Conservation (phyloP, 805 yeast genomes). For the Saccharomycopsis javanensis region DNA sequence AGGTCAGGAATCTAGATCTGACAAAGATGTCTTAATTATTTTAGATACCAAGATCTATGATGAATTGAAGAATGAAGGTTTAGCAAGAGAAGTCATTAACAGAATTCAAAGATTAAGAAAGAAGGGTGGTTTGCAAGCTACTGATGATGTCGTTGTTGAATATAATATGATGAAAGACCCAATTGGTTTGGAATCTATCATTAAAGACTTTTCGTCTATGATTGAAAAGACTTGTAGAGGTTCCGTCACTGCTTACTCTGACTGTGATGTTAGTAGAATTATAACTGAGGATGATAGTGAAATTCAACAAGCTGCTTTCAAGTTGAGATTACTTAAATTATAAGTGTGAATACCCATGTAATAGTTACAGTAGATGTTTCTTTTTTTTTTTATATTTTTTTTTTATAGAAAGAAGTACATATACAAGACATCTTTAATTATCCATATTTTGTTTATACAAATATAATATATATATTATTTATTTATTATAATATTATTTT, state of each 20-base stretch:
- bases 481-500: too few relatives aligned
- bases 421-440: neutral
- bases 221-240: constrained; percentile 71
- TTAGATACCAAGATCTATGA: constrained; percentile 82
- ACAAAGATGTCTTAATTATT: constrained; percentile 80
- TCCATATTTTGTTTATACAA: neutral
- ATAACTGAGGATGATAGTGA: constrained; percentile 85
- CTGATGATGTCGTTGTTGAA: constrained; percentile 89
- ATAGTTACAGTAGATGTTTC: neutral
- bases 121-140: constrained; percentile 88
- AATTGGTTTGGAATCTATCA: constrained; percentile 50
- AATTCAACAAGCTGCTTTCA: constrained; percentile 70
- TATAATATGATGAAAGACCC: constrained; percentile 56
- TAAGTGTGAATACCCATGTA: constrained; percentile 23
- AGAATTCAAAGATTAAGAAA: constrained; percentile 96
- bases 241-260: constrained; percentile 33
- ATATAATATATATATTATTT: too few relatives aligned
- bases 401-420: too few relatives aligned
- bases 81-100: constrained; percentile 92
- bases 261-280: constrained; percentile 35
- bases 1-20: constrained; percentile 83
- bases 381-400: neutral
- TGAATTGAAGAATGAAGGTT: constrained; percentile 85
- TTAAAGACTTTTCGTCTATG: constrained; percentile 55
- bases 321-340: constrained; percentile 65